Conservation (phyloP, 208 protist genomes). For the Trypanosoma vivax region DNA sequence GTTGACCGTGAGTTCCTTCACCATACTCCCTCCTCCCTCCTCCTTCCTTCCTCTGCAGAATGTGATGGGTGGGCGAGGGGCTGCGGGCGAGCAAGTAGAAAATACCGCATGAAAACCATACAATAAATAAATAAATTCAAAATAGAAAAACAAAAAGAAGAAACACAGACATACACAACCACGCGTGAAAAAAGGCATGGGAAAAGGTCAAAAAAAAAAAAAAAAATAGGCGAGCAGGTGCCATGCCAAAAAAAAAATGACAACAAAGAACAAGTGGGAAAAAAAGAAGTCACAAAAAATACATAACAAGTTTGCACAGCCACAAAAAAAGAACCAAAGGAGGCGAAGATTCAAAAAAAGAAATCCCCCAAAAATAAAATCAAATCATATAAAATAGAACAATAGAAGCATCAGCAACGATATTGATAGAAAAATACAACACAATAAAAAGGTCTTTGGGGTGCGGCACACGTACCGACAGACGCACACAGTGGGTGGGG, state of each 20-base stretch:
- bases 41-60: conserved; percentile 2
- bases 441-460: no score
- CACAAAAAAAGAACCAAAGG: neutral
- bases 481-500: neutral
- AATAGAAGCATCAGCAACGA: neutral
- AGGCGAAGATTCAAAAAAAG: neutral
- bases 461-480: neutral
- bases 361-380: neutral
- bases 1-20: conserved; percentile 32
- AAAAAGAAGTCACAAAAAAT: conserved; percentile 6
- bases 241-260: conserved; percentile 23
- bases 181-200: conserved; percentile 7
- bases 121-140: neutral
- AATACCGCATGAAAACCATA: conserved; percentile 1
- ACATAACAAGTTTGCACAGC: neutral
- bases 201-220: conserved; percentile 11
- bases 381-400: neutral
- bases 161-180: conserved; percentile 4
- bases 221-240: neutral
- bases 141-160: conserved; percentile 30
- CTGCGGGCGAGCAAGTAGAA: conserved; percentile 14
- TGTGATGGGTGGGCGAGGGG: conserved; percentile 3
- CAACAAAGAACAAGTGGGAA: conserved; percentile 2
- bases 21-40: neutral
- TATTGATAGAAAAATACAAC: conserved; percentile 3